Evolutionary conservation across 805 yeast species (phyloP).

Genomic region (Candida manassasensis): DNA sequence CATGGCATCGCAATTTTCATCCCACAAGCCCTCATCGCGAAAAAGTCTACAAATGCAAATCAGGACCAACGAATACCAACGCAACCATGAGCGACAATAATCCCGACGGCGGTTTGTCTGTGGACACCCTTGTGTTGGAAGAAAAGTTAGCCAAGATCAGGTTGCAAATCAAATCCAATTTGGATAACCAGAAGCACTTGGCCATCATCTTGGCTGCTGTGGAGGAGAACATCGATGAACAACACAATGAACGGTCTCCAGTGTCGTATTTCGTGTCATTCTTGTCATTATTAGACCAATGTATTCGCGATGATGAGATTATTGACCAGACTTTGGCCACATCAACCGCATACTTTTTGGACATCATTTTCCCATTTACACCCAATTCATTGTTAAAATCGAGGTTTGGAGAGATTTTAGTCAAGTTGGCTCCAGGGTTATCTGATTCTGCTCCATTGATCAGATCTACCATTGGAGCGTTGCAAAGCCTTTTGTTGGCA

Average conservation of each 20-base stretch:
- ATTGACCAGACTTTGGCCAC: constrained; percentile 64
- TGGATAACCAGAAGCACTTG: constrained; percentile 80
- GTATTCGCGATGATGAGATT: constrained; percentile 45
- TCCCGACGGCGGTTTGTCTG: constrained; percentile 35
- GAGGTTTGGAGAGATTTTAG: constrained; percentile 72
- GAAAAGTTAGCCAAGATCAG: constrained; percentile 65
- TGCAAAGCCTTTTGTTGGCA: constrained; percentile 72
- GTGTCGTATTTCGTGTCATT: constrained; percentile 85
- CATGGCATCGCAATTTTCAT: too few relatives aligned
- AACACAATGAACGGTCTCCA: constrained; percentile 56
- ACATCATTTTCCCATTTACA: constrained; percentile 69
- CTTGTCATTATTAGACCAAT: constrained; percentile 74
- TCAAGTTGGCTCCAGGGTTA: constrained; percentile 77
- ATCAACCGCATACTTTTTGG: constrained; percentile 75
- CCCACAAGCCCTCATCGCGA: too few relatives aligned
- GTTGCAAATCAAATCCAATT: constrained; percentile 67
- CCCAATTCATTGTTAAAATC: constrained; percentile 65
- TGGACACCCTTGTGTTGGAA: constrained; percentile 48
- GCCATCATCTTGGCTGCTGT: constrained; percentile 84
- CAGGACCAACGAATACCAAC: not conserved
- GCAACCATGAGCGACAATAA: constrained; percentile 24
- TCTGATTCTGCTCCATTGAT: constrained; percentile 73
- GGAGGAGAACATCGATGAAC: constrained; percentile 78
- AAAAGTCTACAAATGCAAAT: not conserved
- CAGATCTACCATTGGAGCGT: constrained; percentile 78